Conservation (phyloP, 208 protist species). For the Balamuthia mandrillaris region DNA sequence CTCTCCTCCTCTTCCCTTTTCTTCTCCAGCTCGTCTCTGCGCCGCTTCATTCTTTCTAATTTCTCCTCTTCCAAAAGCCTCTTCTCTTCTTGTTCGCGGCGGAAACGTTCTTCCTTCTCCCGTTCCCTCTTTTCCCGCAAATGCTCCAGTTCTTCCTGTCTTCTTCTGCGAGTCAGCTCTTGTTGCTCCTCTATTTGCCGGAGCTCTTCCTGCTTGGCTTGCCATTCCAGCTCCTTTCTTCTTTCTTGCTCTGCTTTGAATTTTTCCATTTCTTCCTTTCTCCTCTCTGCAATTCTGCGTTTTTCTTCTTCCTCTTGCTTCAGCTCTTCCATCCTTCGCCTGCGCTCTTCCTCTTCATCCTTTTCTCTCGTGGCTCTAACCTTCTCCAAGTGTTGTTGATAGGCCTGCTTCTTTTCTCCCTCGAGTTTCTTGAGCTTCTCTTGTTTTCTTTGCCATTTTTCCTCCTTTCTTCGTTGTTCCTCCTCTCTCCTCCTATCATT, state of each 20-base stretch:
- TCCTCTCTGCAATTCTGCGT: neutral
- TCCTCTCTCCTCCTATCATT: too few species aligned
- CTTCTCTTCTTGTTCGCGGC: too few species aligned
- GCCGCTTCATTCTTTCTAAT: neutral
- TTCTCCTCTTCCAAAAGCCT: neutral
- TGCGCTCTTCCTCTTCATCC: neutral
- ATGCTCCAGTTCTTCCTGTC: neutral
- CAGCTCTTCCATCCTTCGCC: constrained; percentile 1
- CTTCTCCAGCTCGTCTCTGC: constrained; percentile 12
- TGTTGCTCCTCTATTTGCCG: neutral
- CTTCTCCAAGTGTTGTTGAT: neutral
- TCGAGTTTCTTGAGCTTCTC: neutral
- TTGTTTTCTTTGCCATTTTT: too few species aligned
- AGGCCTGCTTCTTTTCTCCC: neutral
- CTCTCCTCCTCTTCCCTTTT: neutral
- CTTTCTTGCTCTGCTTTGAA: neutral
- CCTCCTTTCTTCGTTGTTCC: too few species aligned
- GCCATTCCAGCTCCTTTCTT: neutral
- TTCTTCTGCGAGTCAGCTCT: too few species aligned
- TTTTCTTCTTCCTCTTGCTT: constrained; percentile 9
- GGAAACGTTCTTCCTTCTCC: neutral
- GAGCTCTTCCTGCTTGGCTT: neutral
- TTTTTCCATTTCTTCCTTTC: neutral
- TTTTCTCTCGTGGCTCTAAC: neutral
- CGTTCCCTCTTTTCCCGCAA: neutral